These are phyloP conservation scores for Astrothelium macrocarpum DNA, from an alignment of 495 filamentous ascomycete species.

Conservation along the genomic window DNA sequence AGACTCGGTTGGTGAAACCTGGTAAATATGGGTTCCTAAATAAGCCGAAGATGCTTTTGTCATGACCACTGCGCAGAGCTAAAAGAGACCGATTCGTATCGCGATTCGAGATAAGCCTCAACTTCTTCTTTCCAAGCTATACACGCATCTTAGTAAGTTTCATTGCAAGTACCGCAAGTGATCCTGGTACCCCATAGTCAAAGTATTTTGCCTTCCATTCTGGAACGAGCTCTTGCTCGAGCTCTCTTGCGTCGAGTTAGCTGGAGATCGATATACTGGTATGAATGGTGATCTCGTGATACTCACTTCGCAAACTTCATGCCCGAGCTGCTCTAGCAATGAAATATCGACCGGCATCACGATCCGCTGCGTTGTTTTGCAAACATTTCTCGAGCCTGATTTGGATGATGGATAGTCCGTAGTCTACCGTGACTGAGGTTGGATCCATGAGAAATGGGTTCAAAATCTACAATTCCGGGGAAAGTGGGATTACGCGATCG, in stretches of 20 bases:
- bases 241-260: conserved; percentile 45
- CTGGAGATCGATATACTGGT: conserved; percentile 8
- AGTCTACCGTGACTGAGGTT: no score
- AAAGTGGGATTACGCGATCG: no score
- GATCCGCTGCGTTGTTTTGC: background rate
- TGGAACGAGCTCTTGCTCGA: conserved; percentile 79
- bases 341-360: background rate
- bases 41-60: no score
- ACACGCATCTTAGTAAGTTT: background rate
- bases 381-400: background rate
- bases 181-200: conserved; percentile 64
- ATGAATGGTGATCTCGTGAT: conserved; percentile 5
- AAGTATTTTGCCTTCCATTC: conserved; percentile 91
- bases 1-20: no score
- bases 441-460: no score
- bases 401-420: background rate
- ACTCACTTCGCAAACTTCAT: conserved; percentile 60
- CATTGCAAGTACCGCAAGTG: background rate
- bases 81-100: conserved; percentile 41
- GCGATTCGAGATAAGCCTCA: conserved; percentile 70
- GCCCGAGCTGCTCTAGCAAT: background rate
- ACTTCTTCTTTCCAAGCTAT: conserved; percentile 73
- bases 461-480: no score
- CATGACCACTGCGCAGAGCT: no score
- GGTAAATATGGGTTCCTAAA: no score